Conservation (phyloP, 768 basidiomycete genomes). For the Pleurotus platypus region DNA sequence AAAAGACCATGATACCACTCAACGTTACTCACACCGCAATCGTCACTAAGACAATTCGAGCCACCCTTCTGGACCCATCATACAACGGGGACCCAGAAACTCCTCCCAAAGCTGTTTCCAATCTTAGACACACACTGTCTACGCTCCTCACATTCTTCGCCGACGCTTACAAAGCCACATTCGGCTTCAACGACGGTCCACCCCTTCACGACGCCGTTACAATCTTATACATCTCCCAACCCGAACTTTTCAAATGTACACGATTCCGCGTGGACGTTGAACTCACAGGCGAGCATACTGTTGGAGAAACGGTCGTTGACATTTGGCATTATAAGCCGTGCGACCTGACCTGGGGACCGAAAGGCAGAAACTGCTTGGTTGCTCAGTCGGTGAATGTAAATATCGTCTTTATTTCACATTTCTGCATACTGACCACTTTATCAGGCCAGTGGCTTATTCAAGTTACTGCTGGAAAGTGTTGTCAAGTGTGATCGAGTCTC, state of each 20-base stretch:
- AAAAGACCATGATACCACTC: slow-evolving; percentile 75
- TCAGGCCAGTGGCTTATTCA: slow-evolving; percentile 65
- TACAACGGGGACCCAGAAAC: slow-evolving; percentile 9
- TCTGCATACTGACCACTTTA: not conserved
- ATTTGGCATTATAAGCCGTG: slow-evolving; percentile 59
- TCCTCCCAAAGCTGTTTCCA: slow-evolving; percentile 33
- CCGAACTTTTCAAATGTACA: slow-evolving; percentile 56
- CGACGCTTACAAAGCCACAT: slow-evolving; percentile 65
- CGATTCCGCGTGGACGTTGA: slow-evolving; percentile 84
- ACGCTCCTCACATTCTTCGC: slow-evolving; percentile 77
- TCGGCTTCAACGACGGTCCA: slow-evolving; percentile 82
- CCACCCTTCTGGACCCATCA: slow-evolving; percentile 42
- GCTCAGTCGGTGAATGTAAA: slow-evolving; percentile 65
- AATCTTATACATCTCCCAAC: slow-evolving; percentile 69
- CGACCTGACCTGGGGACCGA: slow-evolving; percentile 68
- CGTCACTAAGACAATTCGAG: slow-evolving; percentile 53
- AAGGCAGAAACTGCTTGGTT: slow-evolving; percentile 76
- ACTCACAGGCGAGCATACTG: slow-evolving; percentile 56
- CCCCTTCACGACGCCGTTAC: slow-evolving; percentile 88
- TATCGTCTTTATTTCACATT: slow-evolving; percentile 5
- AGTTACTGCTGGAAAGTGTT: slow-evolving; percentile 59
- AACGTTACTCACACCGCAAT: slow-evolving; percentile 89
- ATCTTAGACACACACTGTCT: slow-evolving; percentile 69
- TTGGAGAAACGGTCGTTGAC: slow-evolving; percentile 81
- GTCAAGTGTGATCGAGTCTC: slow-evolving; percentile 54